phyloP scores from a whole-genome alignment of 2,329 filamentous ascomycete genomes.

The Penicillium concentricum region DNA sequence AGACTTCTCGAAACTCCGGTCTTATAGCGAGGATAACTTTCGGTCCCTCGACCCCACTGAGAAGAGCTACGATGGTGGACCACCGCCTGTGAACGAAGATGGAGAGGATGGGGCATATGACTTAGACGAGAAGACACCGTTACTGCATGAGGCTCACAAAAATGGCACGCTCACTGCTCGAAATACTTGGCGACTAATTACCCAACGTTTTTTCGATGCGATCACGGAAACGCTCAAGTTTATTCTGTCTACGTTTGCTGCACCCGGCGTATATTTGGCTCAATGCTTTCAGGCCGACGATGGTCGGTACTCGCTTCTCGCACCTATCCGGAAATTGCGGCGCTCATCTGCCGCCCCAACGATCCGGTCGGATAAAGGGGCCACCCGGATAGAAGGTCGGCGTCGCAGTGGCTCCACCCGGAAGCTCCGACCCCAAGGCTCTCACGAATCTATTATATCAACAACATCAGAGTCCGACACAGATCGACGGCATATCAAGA shows the following conservation, averaged over 20 bases:
- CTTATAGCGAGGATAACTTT: conserved; percentile 44
- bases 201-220: conserved; percentile 68
- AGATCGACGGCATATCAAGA: conserved; percentile 33
- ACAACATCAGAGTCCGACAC: conserved; percentile 57
- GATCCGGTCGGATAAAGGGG: conserved; percentile 22
- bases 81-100: conserved; percentile 27
- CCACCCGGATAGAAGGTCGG: conserved; percentile 26
- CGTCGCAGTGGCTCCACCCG: conserved; percentile 32
- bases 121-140: conserved; percentile 66
- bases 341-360: conserved; percentile 27
- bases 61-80: conserved; percentile 28
- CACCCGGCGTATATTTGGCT: conserved; percentile 78
- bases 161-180: conserved; percentile 36
- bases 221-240: conserved; percentile 75
- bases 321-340: conserved; percentile 66
- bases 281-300: conserved; percentile 80
- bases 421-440: conserved; percentile 33
- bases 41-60: conserved; percentile 31
- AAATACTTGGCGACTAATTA: conserved; percentile 53
- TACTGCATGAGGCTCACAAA: conserved; percentile 53
- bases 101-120: conserved; percentile 35
- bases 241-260: conserved; percentile 73
- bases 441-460: conserved; percentile 48
- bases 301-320: conserved; percentile 74
- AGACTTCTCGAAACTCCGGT: conserved; percentile 40